Evolutionary conservation across 768 basidiomycete genomes (phyloP).

Genomic region (Tylopilus vinaceipallidus): DNA sequence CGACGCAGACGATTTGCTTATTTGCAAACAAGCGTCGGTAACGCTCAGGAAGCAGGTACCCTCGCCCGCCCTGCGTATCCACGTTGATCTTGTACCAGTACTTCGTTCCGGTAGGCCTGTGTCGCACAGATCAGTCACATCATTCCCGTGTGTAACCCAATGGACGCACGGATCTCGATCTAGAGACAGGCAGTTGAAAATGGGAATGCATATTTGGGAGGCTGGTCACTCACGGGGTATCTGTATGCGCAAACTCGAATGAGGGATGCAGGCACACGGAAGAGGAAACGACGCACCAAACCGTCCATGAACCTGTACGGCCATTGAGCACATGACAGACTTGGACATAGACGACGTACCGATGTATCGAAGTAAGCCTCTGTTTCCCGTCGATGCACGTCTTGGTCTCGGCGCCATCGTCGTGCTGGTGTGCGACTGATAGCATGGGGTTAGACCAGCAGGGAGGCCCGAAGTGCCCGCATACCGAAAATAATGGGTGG

Average conservation of each 20-base stretch:
- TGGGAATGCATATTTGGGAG: neutral
- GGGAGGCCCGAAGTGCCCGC: slow-evolving; percentile 1
- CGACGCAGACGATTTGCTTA: slow-evolving; percentile 81
- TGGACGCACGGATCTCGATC: slow-evolving; percentile 46
- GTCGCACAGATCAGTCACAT: neutral
- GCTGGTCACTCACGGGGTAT: slow-evolving; percentile 49
- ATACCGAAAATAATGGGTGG: slow-evolving; percentile 78
- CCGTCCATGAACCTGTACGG: slow-evolving; percentile 63
- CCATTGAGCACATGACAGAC: neutral
- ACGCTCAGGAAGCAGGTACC: slow-evolving; percentile 48
- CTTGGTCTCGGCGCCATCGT: slow-evolving; percentile 65
- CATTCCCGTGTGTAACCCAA: fast-evolving
- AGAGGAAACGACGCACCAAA: slow-evolving; percentile 42
- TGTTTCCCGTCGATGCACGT: slow-evolving; percentile 84
- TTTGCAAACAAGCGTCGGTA: slow-evolving; percentile 61
- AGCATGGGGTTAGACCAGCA: neutral
- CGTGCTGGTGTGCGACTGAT: slow-evolving; percentile 46
- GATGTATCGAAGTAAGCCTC: slow-evolving; percentile 68
- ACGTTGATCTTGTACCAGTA: slow-evolving; percentile 45
- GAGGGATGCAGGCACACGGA: slow-evolving; percentile 1
- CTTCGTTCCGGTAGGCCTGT: slow-evolving; percentile 37
- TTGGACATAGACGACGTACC: slow-evolving; percentile 39
- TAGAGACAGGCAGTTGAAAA: slow-evolving; percentile 12
- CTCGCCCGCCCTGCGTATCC: slow-evolving; percentile 12
- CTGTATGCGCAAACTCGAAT: slow-evolving; percentile 29